Evolutionary conservation across 768 basidiomycete species (phyloP), one percentile per base, ranked within the genome.

Genomic region (Kwoniella sp.): DNA sequence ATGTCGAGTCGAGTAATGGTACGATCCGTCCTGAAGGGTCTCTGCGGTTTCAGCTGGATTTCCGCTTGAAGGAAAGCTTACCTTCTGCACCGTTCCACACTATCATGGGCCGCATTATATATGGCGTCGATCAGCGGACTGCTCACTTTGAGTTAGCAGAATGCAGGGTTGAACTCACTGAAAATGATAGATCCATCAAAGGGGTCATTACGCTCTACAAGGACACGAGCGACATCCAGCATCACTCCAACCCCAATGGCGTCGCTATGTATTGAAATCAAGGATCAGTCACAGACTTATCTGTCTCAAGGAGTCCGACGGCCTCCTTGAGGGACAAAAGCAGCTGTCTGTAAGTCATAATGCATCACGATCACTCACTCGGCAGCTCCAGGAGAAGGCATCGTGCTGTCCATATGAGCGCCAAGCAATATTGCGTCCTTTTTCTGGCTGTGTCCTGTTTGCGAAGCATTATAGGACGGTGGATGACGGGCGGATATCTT

Each of bases 1-100:
- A 77, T 96, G 92, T 73, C 95, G 92, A 0, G 93, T 96, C 5
- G 93, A 88, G 79, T 89, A 98, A 3, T 96, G 83, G 81, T 98
- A 94, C 0, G 92, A 93, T 0, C 90, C 93, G 75, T 97, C 95
- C 79, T 97, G 95, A 30, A 98, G 82, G 0, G 90, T 92, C 77
- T 98, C 94, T 78, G 53, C 61, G 25, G 3, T 3, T n/a, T 72
- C 37, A 72, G 70, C 50, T 15, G n/a, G 2, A 23, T 45, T 11
- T 22, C 15, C 4, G n/a, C 4, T 15, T 28, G 15, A 25, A n/a
- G n/a, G n/a, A 4, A 4, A 28, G 23, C 67, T 23, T 50, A 76
- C 77, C 77, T 80, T 98, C 94, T 12, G 90, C 95, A 66, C 95
- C 86, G 71, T 97, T 97, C 83, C 95, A 96, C 66, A 98, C 92